Evolutionary conservation across 768 basidiomycete species (phyloP), one percentile per base, ranked within the genome.

Genomic region (Paxillus involutus): DNA sequence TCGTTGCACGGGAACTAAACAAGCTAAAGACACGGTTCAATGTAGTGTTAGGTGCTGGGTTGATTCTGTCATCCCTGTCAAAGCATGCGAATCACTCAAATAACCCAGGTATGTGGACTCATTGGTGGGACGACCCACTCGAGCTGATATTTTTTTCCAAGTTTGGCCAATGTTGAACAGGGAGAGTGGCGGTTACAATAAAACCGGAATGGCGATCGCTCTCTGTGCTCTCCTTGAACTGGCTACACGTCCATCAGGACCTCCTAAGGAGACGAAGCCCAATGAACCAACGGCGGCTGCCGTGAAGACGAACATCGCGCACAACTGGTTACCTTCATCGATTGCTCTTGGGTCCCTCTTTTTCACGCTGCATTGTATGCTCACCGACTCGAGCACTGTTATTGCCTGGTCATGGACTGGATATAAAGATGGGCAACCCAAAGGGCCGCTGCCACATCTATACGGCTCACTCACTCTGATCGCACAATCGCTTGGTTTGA

Each of bases 321-420:
- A 43, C n/a, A 51, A 60, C 47, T 80, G 77, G 77, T 42, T 79
- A 11, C 55, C 63, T 12, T 59, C 71, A 3, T 80, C 86, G 0
- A 57, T 89, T 12, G 80, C 87, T 0, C 73, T 91, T 9, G 89
- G 88, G 3, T 79, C 82, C 32, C 71, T 89, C 29, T 66, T 94
- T 10, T 93, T 89, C 72, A 80, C 81, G 12, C 63, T 92, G 0
- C 88, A 93, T 61, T 84, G 82, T 44, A 76, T 91, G 41, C 72
- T 92, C 47, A 79, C 85, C 3, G 92, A 95, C 53, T 74, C 88
- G 2, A 86, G 85, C 59, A 90, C 91, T 0, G 78, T 93, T 43
- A 78, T 94, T 53, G 83, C 89, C 17, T 93, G 90, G 88, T 86
- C 89, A 2, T 95, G 92, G 92, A 88, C 90, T 0, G 92, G 92